Evolutionary conservation across 2,329 filamentous ascomycete species (phyloP).

Genomic region (Trichophyton benhamiae): DNA sequence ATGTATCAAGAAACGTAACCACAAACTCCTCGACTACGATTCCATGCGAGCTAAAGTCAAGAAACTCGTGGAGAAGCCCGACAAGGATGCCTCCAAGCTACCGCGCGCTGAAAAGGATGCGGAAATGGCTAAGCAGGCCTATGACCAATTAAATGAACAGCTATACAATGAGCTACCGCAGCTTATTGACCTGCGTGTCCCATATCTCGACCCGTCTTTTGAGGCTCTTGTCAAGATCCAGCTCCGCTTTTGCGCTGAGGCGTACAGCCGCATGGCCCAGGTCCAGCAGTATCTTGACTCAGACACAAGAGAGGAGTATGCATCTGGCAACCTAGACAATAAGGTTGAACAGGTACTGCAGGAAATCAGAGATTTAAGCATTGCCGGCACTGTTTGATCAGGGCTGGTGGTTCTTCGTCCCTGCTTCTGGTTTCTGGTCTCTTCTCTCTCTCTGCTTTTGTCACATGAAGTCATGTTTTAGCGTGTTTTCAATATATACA

Average conservation of each 20-base stretch:
- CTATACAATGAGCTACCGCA: conserved; percentile 85
- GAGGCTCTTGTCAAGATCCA: conserved; percentile 99
- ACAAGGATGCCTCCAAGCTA: conserved; percentile 95
- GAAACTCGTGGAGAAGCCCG: conserved; percentile 92
- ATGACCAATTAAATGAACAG: conserved; percentile 96
- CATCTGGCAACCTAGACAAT: conserved; percentile 78
- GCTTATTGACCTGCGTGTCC: conserved; percentile 89
- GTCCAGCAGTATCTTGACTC: conserved; percentile 97
- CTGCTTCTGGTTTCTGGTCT: too few species aligned
- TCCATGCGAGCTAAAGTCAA: conserved; percentile 91
- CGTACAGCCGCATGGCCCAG: conserved; percentile 95
- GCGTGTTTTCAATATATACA: not conserved
- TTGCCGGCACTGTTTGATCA: conserved; percentile 55
- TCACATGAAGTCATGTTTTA: conserved; percentile 2
- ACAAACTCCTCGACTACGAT: conserved; percentile 98
- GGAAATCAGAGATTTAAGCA: conserved; percentile 93
- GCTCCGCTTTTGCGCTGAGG: conserved; percentile 91
- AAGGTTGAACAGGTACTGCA: conserved; percentile 91
- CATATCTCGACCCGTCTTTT: conserved; percentile 92
- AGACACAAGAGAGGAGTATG: conserved; percentile 91
- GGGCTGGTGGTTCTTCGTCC: not conserved
- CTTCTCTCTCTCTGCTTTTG: conserved; percentile 1
- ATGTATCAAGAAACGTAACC: conserved; percentile 97
- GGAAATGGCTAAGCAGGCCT: conserved; percentile 82
- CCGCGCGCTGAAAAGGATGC: conserved; percentile 92